Conservation (phyloP, 768 basidiomycete species). For the Astraeus odoratus region DNA sequence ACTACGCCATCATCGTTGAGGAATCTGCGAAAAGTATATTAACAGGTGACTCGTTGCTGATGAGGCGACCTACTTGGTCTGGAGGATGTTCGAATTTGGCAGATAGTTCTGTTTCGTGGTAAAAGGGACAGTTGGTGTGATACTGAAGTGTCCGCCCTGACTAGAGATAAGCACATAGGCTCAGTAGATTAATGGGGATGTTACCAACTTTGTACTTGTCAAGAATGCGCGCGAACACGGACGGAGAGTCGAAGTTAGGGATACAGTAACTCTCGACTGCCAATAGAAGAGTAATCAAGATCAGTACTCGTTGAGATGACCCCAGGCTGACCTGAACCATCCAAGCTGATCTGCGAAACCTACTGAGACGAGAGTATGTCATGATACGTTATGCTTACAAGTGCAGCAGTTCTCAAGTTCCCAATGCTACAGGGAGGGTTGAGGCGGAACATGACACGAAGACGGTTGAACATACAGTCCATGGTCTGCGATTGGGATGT, state of each 20-base stretch:
- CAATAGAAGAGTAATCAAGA: neutral
- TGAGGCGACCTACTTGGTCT: conserved; percentile 56
- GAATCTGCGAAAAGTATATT: conserved; percentile 37
- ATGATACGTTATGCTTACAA: conserved; percentile 32
- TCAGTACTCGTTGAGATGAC: conserved; percentile 2
- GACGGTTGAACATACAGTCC: conserved; percentile 44
- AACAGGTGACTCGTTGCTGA: neutral
- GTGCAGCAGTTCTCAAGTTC: conserved; percentile 75
- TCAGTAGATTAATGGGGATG: neutral
- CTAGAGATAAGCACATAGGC: too few species aligned
- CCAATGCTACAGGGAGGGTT: conserved; percentile 51
- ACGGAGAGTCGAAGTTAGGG: conserved; percentile 91
- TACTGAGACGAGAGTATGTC: conserved; percentile 4
- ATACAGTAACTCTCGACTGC: conserved; percentile 89
- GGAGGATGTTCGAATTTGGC: conserved; percentile 76
- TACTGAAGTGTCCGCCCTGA: conserved; percentile 86
- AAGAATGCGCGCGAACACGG: conserved; percentile 82
- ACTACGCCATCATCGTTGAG: conserved; percentile 86
- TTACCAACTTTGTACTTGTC: conserved; percentile 66
- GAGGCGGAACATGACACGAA: conserved; percentile 5
- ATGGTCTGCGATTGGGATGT: conserved; percentile 73
- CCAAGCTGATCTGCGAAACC: conserved; percentile 51
- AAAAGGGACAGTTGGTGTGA: conserved; percentile 65
- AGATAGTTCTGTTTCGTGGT: conserved; percentile 78
- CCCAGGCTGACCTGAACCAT: conserved; percentile 62